These are phyloP conservation scores for Primulina huaijiensis DNA, from an alignment of 257 asterid genomes.

Conservation along the genomic window DNA sequence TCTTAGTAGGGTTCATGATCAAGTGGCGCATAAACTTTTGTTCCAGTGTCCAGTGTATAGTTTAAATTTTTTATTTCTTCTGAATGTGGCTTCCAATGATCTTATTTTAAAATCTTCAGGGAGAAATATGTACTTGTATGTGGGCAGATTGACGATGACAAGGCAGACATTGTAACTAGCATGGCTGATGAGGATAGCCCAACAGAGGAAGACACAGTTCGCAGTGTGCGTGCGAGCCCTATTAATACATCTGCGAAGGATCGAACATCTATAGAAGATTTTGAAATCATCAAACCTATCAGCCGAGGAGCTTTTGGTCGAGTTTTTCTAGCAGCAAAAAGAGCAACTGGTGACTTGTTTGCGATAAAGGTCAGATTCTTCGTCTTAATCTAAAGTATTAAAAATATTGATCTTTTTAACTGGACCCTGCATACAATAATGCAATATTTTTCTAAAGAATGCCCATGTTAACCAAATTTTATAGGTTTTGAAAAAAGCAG, in stretches of 20 bases:
- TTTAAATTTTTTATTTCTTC: constrained; percentile 15
- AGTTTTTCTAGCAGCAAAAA: constrained; percentile 86
- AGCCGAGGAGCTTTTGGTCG: constrained; percentile 99
- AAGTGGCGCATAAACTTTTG: not conserved
- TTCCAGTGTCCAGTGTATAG: not conserved
- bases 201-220: constrained; percentile 71
- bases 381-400: constrained; percentile 18
- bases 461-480: constrained; percentile 28
- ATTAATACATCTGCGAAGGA: constrained; percentile 76
- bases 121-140: constrained; percentile 88
- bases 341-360: constrained; percentile 95
- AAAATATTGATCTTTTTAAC: constrained; percentile 13
- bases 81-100: constrained; percentile 25
- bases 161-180: constrained; percentile 40
- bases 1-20: not conserved
- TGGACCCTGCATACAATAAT: constrained; percentile 21
- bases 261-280: constrained; percentile 93
- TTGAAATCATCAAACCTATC: constrained; percentile 96
- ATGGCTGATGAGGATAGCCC: constrained; percentile 67
- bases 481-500: constrained; percentile 94
- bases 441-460: constrained; percentile 12
- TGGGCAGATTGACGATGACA: constrained; percentile 90
- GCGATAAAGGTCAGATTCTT: constrained; percentile 79
- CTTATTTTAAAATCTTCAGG: constrained; percentile 52
- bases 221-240: constrained; percentile 94